A percentile compares a stretch with the other conserved stretches of the same genome.
Conservation (phyloP, 2,329 filamentous ascomycete genomes). For the Cordyceps cicadae region DNA sequence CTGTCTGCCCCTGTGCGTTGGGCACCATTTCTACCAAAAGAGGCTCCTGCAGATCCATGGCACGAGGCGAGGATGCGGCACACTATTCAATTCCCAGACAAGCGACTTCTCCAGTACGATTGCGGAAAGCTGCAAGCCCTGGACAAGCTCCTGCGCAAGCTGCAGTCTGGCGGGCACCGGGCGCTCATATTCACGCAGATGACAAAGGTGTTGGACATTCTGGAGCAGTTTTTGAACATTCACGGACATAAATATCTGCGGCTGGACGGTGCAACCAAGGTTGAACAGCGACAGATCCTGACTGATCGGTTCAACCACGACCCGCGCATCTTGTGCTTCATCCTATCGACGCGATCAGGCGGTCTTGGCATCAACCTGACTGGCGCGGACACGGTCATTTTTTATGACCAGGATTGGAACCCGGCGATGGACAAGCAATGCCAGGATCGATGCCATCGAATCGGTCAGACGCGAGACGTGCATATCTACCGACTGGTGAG, state of each 20-base stretch:
- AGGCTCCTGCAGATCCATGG: conserved; percentile 66
- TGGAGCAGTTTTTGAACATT: conserved; percentile 96
- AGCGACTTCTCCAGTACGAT: conserved; percentile 91
- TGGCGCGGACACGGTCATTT: conserved; percentile 94
- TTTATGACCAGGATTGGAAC: conserved; percentile 99
- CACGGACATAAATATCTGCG: conserved; percentile 95
- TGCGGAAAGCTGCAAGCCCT: conserved; percentile 92
- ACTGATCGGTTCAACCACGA: conserved; percentile 97
- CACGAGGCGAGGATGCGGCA: conserved; percentile 88
- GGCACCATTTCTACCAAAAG: conserved; percentile 49
- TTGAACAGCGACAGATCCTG: conserved; percentile 89
- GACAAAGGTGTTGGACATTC: conserved; percentile 95
- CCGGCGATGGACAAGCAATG: conserved; percentile 99
- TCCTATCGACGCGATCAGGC: conserved; percentile 87
- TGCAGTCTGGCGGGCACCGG: conserved; percentile 85
- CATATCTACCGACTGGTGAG: conserved; percentile 95
- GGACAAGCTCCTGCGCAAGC: conserved; percentile 72
- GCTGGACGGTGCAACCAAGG: conserved; percentile 90
- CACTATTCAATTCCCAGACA: conserved; percentile 95
- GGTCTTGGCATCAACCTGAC: conserved; percentile 95
- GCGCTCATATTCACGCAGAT: conserved; percentile 99
- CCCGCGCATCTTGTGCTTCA: conserved; percentile 85
- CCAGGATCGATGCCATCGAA: conserved; percentile 93
- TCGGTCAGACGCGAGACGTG: conserved; percentile 93
- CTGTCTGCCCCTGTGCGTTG: conserved; percentile 48